Conservation (phyloP, 208 protist species). For the Herpetomonas tarakana region DNA sequence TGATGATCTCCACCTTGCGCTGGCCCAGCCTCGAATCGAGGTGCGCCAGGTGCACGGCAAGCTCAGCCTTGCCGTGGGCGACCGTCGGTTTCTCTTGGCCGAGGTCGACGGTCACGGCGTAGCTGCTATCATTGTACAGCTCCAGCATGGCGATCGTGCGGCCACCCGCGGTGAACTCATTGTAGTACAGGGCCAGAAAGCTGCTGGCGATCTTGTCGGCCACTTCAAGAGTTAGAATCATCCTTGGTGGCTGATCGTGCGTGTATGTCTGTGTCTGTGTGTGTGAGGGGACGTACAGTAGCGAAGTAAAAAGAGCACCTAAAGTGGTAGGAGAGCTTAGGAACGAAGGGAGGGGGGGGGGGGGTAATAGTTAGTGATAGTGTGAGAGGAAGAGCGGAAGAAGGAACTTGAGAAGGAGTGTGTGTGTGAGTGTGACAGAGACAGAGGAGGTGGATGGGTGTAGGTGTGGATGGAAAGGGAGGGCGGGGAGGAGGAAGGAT, state of each 20-base stretch:
- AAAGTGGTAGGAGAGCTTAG: background rate
- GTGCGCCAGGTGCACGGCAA: constrained; percentile 45
- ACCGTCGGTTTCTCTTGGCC: constrained; percentile 41
- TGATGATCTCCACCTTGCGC: constrained; percentile 80
- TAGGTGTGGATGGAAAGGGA: too few species aligned
- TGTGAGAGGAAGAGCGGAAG: background rate
- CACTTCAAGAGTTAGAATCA: constrained; percentile 39
- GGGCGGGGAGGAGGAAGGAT: too few species aligned
- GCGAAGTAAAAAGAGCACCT: background rate
- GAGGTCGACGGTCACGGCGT: constrained; percentile 53
- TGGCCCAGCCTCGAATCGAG: constrained; percentile 47
- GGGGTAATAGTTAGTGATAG: background rate
- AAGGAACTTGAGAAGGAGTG: background rate
- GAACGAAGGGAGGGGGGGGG: background rate
- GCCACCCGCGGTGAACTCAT: constrained; percentile 57
- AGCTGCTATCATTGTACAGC: constrained; percentile 67
- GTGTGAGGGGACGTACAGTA: constrained; percentile 1
- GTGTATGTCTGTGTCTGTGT: constrained; percentile 4
- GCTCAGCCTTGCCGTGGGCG: constrained; percentile 42
- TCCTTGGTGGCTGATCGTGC: background rate
- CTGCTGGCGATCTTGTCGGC: constrained; percentile 51
- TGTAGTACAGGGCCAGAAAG: constrained; percentile 83
- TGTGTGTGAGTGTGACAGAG: too few species aligned
- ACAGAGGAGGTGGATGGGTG: too few species aligned
- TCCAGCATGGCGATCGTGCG: constrained; percentile 43